A percentile compares a stretch with the other conserved stretches of the same genome.
Evolutionary conservation across 2,329 filamentous ascomycete species (phyloP).

Genomic region (Fusarium musae): DNA sequence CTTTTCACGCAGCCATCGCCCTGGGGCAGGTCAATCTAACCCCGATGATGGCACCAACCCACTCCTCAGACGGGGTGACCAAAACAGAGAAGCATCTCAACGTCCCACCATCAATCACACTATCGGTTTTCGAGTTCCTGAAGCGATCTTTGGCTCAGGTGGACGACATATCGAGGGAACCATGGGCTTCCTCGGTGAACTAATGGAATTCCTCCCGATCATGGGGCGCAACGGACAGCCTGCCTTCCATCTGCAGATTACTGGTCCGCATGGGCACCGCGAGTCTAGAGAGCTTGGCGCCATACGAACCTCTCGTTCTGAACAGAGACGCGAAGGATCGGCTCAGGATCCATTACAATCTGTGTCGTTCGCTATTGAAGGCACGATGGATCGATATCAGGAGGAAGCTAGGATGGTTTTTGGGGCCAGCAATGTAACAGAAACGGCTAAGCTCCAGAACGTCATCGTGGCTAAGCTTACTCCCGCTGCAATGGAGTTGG

Average conservation of each 20-base stretch:
- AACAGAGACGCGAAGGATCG: constrained; percentile 59
- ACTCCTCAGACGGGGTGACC: constrained; percentile 74
- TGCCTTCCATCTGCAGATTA: constrained; percentile 70
- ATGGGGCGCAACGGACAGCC: constrained; percentile 59
- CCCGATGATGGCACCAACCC: constrained; percentile 89
- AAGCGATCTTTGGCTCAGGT: constrained; percentile 55
- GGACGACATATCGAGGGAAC: constrained; percentile 59
- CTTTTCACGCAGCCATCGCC: constrained; percentile 63
- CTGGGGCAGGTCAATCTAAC: constrained; percentile 63
- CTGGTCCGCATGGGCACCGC: constrained; percentile 58
- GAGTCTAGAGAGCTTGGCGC: constrained; percentile 62
- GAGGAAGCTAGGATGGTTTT: constrained; percentile 92
- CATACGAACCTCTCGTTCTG: constrained; percentile 56
- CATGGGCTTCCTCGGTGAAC: constrained; percentile 65
- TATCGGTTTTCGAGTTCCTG: constrained; percentile 64
- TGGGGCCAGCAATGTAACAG: constrained; percentile 68
- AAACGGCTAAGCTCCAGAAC: constrained; percentile 76
- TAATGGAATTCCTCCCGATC: constrained; percentile 65
- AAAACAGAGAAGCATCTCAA: constrained; percentile 58
- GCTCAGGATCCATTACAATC: constrained; percentile 76
- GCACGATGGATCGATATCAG: constrained; percentile 83
- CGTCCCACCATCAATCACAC: constrained; percentile 62
- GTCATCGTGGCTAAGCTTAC: constrained; percentile 79
- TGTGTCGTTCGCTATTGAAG: constrained; percentile 76
- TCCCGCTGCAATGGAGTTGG: constrained; percentile 84